These are phyloP conservation scores for Grosmannia serpens DNA, from an alignment of 2,329 filamentous ascomycete genomes.

Conservation along the genomic window DNA sequence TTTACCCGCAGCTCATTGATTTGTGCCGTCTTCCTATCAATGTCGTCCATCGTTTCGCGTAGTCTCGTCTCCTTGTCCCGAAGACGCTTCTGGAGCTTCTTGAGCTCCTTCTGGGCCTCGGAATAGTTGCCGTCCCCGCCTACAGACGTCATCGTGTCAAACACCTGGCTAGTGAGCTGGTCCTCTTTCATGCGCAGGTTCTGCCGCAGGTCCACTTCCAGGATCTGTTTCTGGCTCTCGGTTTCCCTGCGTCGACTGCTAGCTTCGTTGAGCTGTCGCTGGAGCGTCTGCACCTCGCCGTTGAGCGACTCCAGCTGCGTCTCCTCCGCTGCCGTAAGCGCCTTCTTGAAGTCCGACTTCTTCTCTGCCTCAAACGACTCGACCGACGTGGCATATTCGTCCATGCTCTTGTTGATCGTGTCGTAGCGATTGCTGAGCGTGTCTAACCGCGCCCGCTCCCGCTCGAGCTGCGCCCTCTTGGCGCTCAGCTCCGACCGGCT, in stretches of 20 bases:
- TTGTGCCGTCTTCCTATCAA: slow-evolving; percentile 41
- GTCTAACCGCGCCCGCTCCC: slow-evolving; percentile 62
- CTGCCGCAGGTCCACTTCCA: slow-evolving; percentile 81
- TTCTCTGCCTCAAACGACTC: slow-evolving; percentile 71
- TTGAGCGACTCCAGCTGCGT: slow-evolving; percentile 62
- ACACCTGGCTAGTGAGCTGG: slow-evolving; percentile 66
- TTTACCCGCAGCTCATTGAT: slow-evolving; percentile 43
- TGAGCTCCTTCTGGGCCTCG: slow-evolving; percentile 70
- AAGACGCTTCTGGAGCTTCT: slow-evolving; percentile 61
- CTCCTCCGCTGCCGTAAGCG: slow-evolving; percentile 73
- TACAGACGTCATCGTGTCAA: slow-evolving; percentile 42
- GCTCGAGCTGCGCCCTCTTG: slow-evolving; percentile 64
- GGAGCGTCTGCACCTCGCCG: slow-evolving; percentile 57
- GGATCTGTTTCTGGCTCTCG: slow-evolving; percentile 67
- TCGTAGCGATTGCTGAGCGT: slow-evolving; percentile 52
- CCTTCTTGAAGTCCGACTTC: slow-evolving; percentile 82
- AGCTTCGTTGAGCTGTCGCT: slow-evolving; percentile 64
- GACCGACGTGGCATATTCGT: slow-evolving; percentile 64
- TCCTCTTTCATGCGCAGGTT: slow-evolving; percentile 81
- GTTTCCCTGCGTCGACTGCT: slow-evolving; percentile 64
- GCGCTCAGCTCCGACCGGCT: slow-evolving; percentile 64
- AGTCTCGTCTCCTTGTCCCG: slow-evolving; percentile 57
- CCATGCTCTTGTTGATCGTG: slow-evolving; percentile 62
- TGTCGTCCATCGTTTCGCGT: slow-evolving; percentile 59
- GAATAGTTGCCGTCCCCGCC: slow-evolving; percentile 54